Base-by-base conservation (phyloP, 768 basidiomycete genomes). In the Podaxis sp. region DNA sequence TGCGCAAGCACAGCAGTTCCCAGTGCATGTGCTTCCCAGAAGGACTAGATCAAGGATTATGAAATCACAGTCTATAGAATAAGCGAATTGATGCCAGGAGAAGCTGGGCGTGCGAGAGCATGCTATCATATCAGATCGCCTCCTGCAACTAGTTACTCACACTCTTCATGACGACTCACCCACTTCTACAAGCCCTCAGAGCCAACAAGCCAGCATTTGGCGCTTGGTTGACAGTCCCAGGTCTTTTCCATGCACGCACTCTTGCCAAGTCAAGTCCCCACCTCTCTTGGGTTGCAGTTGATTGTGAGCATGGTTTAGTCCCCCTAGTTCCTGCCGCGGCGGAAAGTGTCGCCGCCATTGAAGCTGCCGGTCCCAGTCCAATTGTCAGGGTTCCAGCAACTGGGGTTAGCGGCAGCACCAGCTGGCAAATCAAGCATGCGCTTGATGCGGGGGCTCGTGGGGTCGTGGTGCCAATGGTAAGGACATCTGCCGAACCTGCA, bases 391-490 rank as follows among this genome's bases (percentile, higher is more conserved):
- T 89, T 53, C 84, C 88, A 6, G 87, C 87, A 7, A 89, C 88
- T 2, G 88, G 87, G 0, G 69, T 79, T 38, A 82, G 80, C 28
- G 74, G 75, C 0, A 82, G 83, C 65, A 85, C 85, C 2, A 78
- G 79, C 60, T 89, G 87, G 87, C 87, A 89, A 71, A 88, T 90
- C 73, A 90, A 90, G 74, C 79, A 85, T 64, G 87, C 84, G 0
- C 78, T 90, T 33, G 88, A 90, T 67, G 84, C 85, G 0, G 89
- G 88, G 4, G 88, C 88, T 17, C 76, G 79, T 28, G 87, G 89
- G 0, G 74, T 89, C 4, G 67, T 91, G 46, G 84, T 89, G 0
- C 88, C 89, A 3, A 87, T 90, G 87, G 87, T 89, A 66, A 40
- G 76, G 60, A 38, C 11, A 24, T 20, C 46, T 13, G 2, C 56